Base-by-base conservation (phyloP, 768 basidiomycete genomes). In the Kwoniella sp. region DNA sequence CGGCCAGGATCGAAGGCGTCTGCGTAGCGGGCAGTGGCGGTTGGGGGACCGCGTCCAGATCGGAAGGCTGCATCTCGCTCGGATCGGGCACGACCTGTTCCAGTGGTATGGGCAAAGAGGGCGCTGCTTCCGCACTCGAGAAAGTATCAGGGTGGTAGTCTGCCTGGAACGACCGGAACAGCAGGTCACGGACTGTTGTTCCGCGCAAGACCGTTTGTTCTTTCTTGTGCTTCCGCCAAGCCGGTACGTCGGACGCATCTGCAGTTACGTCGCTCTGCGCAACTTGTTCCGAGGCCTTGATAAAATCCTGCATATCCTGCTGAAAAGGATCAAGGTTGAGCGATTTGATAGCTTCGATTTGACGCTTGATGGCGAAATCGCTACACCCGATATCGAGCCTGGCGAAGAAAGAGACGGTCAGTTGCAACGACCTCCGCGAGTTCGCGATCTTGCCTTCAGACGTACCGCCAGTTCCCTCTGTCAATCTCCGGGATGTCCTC, bases 371-470 rank as follows among this genome's bases (percentile, higher is more conserved):
- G 12, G 83, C 78, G 39, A 87, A 79, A 54, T 83, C 82, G 20
- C 83, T 83, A 9, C 78, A 78, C 5, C 84, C 86, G 2, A 89
- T 69, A 63, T 92, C 90, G 38, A 92, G 63, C 34, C 76, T 77
- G 22, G 3, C 45, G 28, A 6, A 46, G 15, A 6, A 11, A 33
- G 28, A 29, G 29, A 19, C 6, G 10, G 19, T 17, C 19, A 12
- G 3, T 19, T 32, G 20, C 20, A 6, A 19, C 40, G 22, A 39
- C 22, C 23, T 14, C 17, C 17, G 37, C 37, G 23, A 20, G 37
- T 14, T n/a, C n/a, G n/a, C n/a, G 17, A 38, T 20, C 2, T 38
- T 38, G 2, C 7, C 14, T 19, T 14, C 4, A 19, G 31, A 56
- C 59, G 60, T 50, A 73, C 71, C 70, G 53, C 64, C 67, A 73